phyloP scores from a whole-genome alignment of 2,329 filamentous ascomycete genomes.

The Dactylellina parvicollis region DNA sequence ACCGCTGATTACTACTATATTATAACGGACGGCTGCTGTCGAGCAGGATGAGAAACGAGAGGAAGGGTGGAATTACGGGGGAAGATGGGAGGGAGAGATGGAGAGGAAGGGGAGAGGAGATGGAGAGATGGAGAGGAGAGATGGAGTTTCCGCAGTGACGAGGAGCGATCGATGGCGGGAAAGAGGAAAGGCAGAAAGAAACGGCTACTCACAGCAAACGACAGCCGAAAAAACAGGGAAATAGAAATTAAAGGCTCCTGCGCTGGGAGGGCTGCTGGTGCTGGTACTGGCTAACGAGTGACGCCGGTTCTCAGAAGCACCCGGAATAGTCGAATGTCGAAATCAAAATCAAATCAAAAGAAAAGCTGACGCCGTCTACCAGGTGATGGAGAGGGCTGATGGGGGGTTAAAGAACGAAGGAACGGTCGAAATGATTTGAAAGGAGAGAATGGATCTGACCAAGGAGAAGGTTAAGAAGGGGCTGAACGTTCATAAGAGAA shows the following conservation, averaged over 20 bases:
- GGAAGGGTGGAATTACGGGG: neutral
- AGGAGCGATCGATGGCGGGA: slow-evolving; percentile 14
- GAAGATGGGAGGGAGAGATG: neutral
- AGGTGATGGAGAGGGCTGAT: slow-evolving; percentile 3
- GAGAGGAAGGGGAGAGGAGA: neutral
- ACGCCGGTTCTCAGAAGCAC: slow-evolving; percentile 11
- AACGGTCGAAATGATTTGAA: slow-evolving; percentile 30
- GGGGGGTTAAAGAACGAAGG: slow-evolving; percentile 17
- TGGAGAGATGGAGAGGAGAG: neutral
- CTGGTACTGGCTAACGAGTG: slow-evolving; percentile 49
- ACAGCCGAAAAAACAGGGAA: slow-evolving; percentile 44
- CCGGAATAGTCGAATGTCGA: slow-evolving; percentile 22
- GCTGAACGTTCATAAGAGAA: neutral
- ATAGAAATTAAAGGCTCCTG: too few species aligned
- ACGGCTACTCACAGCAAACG: too few species aligned
- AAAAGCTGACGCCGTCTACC: slow-evolving; percentile 18
- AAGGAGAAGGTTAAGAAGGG: slow-evolving; percentile 9
- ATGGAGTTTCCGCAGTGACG: slow-evolving; percentile 12
- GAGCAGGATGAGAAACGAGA: slow-evolving; percentile 2
- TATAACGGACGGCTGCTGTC: too few species aligned
- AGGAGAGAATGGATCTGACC: slow-evolving; percentile 13
- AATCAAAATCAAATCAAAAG: slow-evolving; percentile 27
- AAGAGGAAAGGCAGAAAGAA: too few species aligned
- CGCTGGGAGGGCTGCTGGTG: too few species aligned
- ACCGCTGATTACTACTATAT: neutral